Conservation (phyloP, 306 rosid genomes). For the Coriaria nepalensis region DNA sequence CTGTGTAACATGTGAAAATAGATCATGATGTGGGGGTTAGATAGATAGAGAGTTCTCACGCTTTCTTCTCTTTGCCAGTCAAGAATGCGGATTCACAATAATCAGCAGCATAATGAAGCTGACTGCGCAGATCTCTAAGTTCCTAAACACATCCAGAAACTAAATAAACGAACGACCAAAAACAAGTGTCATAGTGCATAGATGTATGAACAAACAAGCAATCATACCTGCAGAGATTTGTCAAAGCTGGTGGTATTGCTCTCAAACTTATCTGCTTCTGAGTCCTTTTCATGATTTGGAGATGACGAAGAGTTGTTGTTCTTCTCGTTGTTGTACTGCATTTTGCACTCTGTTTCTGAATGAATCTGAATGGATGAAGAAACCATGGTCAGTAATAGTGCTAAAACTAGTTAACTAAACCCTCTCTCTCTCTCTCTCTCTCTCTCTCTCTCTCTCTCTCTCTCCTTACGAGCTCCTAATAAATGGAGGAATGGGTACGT, state of each 20-base stretch:
- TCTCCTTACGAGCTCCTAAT: no score
- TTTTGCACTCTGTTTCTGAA: slow-evolving; percentile 11
- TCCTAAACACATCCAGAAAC: slow-evolving; percentile 29
- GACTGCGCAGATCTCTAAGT: slow-evolving; percentile 50
- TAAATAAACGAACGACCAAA: background rate
- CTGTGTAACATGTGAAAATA: background rate
- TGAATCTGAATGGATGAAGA: slow-evolving; percentile 7
- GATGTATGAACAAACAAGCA: slow-evolving; percentile 1
- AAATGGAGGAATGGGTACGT: no score
- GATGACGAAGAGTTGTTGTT: slow-evolving; percentile 10
- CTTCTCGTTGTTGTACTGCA: slow-evolving; percentile 17
- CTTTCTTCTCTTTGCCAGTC: slow-evolving; percentile 44
- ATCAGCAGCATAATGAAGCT: slow-evolving; percentile 90
- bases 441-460: slow-evolving; percentile 4
- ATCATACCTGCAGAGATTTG: slow-evolving; percentile 55
- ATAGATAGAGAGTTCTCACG: slow-evolving; percentile 29
- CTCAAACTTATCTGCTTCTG: slow-evolving; percentile 20
- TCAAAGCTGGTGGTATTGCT: slow-evolving; percentile 30
- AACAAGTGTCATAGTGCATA: background rate
- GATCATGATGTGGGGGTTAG: background rate
- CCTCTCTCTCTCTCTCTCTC: slow-evolving; percentile 12
- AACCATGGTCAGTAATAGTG: background rate
- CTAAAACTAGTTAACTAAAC: background rate
- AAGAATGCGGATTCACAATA: slow-evolving; percentile 63
- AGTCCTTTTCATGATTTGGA: slow-evolving; percentile 19